Evolutionary conservation across 1,284 basidiomycete genomes (phyloP).

Genomic region (Veloboletus limbatus): DNA sequence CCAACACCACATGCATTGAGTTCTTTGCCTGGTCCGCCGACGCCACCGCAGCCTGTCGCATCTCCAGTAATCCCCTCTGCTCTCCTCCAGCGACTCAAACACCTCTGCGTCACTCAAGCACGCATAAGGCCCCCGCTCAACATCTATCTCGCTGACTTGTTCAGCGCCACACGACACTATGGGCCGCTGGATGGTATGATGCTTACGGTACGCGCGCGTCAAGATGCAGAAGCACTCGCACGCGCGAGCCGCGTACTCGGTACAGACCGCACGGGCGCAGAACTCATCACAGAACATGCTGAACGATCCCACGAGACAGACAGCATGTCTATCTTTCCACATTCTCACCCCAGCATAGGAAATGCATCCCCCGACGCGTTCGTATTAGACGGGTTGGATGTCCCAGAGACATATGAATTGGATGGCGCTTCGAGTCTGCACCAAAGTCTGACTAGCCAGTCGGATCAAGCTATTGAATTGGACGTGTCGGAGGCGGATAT

Average conservation of each 20-base stretch:
- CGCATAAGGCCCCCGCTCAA: slow-evolving; percentile 48
- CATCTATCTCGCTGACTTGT: slow-evolving; percentile 68
- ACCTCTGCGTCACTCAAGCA: slow-evolving; percentile 36
- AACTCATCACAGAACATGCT: slow-evolving; percentile 39
- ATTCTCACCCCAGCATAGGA: slow-evolving; percentile 18
- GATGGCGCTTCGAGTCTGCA: slow-evolving; percentile 5
- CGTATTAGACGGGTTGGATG: slow-evolving; percentile 18
- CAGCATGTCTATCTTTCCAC: slow-evolving; percentile 18
- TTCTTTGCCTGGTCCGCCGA: slow-evolving; percentile 18
- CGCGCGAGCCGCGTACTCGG: slow-evolving; percentile 64
- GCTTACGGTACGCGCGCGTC: slow-evolving; percentile 55
- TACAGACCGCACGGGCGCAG: slow-evolving; percentile 50
- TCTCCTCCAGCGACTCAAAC: slow-evolving; percentile 38
- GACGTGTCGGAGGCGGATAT: slow-evolving; percentile 71
- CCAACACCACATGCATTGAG: slow-evolving; percentile 15
- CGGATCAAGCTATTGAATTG: slow-evolving; percentile 35
- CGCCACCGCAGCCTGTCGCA: slow-evolving; percentile 16
- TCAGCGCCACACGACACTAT: slow-evolving; percentile 70
- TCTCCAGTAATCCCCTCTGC: slow-evolving; percentile 37
- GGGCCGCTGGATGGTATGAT: slow-evolving; percentile 65
- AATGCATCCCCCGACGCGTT: slow-evolving; percentile 28
- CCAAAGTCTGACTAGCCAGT: slow-evolving; percentile 5
- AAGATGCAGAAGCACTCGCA: slow-evolving; percentile 59
- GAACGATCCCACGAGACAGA: slow-evolving; percentile 22
- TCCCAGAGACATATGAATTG: slow-evolving; percentile 9